These are phyloP conservation scores for Paratinospora sagittata DNA, from an alignment of 164 flowering plant genomes.

Conservation along the genomic window DNA sequence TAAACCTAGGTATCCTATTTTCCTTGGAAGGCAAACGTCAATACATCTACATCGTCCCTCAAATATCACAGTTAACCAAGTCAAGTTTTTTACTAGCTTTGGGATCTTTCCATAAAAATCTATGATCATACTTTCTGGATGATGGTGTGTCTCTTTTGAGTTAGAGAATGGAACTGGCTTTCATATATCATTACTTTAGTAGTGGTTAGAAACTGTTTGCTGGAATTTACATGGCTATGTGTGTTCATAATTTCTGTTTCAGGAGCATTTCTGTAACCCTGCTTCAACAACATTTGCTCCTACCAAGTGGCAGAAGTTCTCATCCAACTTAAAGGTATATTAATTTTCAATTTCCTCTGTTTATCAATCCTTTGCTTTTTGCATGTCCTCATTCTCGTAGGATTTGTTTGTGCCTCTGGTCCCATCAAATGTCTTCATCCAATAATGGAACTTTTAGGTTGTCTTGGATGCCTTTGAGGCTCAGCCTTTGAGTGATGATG, in stretches of 20 bases:
- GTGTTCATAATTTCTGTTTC: slow-evolving; percentile 19
- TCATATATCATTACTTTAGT: too few relatives aligned
- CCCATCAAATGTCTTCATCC: slow-evolving; percentile 2
- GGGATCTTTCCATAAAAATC: too few relatives aligned
- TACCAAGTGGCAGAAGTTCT: slow-evolving; percentile 86
- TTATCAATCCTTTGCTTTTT: background rate
- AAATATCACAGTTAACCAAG: too few relatives aligned
- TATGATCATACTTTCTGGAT: too few relatives aligned
- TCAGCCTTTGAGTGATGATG: slow-evolving; percentile 94
- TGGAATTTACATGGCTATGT: background rate
- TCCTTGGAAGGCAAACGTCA: too few relatives aligned
- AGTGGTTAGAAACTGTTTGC: too few relatives aligned
- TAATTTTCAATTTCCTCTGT: slow-evolving; percentile 1
- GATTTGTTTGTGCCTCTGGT: background rate
- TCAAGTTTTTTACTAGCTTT: too few relatives aligned
- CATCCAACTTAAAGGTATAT: slow-evolving; percentile 71
- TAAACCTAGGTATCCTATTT: too few relatives aligned
- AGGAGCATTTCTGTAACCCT: slow-evolving; percentile 89
- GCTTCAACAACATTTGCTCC: slow-evolving; percentile 48
- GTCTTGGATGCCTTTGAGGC: slow-evolving; percentile 91
- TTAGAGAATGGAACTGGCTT: too few relatives aligned
- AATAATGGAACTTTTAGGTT: slow-evolving; percentile 39
- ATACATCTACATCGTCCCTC: too few relatives aligned
- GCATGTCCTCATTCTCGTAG: slow-evolving; percentile 3
- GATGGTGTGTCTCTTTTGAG: too few relatives aligned